These are phyloP conservation scores for Jamesozyma spencerorum DNA, from an alignment of 805 yeast species.

Conservation along the genomic window DNA sequence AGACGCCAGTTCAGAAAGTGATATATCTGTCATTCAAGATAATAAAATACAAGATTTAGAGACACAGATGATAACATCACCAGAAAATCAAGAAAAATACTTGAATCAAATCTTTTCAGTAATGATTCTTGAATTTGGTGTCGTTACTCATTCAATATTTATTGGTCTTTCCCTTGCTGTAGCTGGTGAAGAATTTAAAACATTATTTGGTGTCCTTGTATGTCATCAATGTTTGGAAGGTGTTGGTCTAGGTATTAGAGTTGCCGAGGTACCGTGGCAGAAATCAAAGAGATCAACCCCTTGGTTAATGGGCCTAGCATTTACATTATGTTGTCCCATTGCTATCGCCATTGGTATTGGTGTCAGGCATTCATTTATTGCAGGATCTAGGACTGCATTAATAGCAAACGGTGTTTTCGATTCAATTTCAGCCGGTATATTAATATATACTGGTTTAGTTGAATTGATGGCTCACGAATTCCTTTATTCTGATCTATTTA, in stretches of 20 bases:
- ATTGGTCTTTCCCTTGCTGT: slow-evolving; percentile 72
- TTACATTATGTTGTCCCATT: slow-evolving; percentile 56
- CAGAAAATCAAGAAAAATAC: slow-evolving; percentile 36
- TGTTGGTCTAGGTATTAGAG: slow-evolving; percentile 72
- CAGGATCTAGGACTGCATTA: slow-evolving; percentile 48
- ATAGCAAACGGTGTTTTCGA: slow-evolving; percentile 68
- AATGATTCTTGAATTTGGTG: slow-evolving; percentile 65
- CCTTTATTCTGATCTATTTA: slow-evolving; percentile 51
- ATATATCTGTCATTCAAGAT: slow-evolving; percentile 4
- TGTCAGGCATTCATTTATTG: slow-evolving; percentile 52
- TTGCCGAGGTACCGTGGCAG: slow-evolving; percentile 52
- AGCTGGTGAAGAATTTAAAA: slow-evolving; percentile 65
- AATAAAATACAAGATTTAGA: no score
- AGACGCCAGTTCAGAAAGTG: slow-evolving; percentile 10
- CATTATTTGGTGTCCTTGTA: slow-evolving; percentile 58
- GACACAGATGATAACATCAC: neutral
- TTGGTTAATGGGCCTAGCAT: slow-evolving; percentile 45
- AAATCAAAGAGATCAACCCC: slow-evolving; percentile 39
- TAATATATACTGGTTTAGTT: slow-evolving; percentile 67
- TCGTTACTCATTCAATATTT: slow-evolving; percentile 74
- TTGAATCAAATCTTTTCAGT: slow-evolving; percentile 47
- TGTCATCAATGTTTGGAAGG: slow-evolving; percentile 84
- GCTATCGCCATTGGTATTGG: slow-evolving; percentile 75
- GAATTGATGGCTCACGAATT: slow-evolving; percentile 72
- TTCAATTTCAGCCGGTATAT: slow-evolving; percentile 67